phyloP scores from a whole-genome alignment of 2,329 filamentous ascomycete genomes.

The Rutstroemia sp. region DNA sequence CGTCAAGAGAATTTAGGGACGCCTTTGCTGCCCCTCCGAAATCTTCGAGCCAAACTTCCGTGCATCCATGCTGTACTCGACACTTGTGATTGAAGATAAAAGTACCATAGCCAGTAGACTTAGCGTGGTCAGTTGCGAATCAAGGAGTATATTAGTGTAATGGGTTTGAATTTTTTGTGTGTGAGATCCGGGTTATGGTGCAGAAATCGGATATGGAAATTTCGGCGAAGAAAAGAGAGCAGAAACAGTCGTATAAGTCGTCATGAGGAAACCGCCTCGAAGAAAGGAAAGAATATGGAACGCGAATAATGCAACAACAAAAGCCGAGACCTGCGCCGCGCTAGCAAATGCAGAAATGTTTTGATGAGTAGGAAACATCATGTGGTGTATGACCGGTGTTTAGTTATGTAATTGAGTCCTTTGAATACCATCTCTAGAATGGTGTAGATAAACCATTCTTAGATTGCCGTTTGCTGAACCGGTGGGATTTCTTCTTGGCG shows the following conservation, averaged over 20 bases:
- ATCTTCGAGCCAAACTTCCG: not conserved
- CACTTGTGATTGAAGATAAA: not conserved
- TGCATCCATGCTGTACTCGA: not conserved
- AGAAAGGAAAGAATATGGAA: not conserved
- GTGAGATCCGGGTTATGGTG: not conserved
- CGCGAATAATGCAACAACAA: constrained; percentile 1
- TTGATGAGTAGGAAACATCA: constrained; percentile 6
- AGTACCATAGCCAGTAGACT: too few relatives aligned
- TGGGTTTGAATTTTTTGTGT: too few relatives aligned
- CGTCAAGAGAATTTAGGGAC: not conserved
- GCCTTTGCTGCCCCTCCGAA: not conserved
- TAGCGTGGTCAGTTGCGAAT: too few relatives aligned
- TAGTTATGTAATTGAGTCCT: not conserved
- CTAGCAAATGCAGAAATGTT: constrained; percentile 8
- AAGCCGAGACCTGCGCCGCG: constrained; percentile 2
- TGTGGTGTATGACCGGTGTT: constrained; percentile 11
- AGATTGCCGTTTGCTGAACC: constrained; percentile 87
- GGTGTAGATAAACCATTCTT: constrained; percentile 89
- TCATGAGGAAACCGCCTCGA: not conserved
- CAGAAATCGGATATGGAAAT: not conserved
- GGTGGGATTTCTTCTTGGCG: constrained; percentile 46
- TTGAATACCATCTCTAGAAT: not conserved
- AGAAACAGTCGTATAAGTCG: not conserved
- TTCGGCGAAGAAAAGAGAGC: not conserved
- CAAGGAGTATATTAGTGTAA: too few relatives aligned